Conservation (phyloP, 2,329 filamentous ascomycete species). For the Penicillium frequentans region DNA sequence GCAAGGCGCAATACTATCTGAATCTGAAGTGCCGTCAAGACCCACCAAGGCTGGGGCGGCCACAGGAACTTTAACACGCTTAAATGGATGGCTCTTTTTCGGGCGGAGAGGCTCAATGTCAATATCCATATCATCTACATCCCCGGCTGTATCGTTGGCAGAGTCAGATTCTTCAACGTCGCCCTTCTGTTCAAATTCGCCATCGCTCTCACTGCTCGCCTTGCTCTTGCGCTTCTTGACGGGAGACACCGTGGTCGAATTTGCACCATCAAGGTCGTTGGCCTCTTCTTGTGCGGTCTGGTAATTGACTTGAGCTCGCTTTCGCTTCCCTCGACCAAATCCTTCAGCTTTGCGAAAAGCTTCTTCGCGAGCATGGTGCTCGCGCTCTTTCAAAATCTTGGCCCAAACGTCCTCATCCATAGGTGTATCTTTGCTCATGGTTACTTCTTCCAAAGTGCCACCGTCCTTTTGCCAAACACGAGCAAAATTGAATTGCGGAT, state of each 20-base stretch:
- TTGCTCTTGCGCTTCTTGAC: conserved; percentile 20
- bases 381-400: conserved; percentile 79
- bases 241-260: conserved; percentile 15
- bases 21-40: conserved; percentile 20
- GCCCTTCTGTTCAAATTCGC: conserved; percentile 30
- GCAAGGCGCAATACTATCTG: conserved; percentile 39
- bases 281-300: conserved; percentile 5
- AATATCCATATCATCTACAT: conserved; percentile 20
- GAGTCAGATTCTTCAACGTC: conserved; percentile 28
- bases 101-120: conserved; percentile 1
- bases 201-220: conserved; percentile 26
- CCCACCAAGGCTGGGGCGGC: conserved; percentile 8
- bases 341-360: conserved; percentile 67
- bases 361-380: conserved; percentile 73
- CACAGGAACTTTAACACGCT: conserved; percentile 30
- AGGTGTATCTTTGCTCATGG: conserved; percentile 51
- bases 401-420: conserved; percentile 80
- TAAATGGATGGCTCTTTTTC: conserved; percentile 36
- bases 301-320: conserved; percentile 55
- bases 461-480: conserved; percentile 88
- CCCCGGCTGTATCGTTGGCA: conserved; percentile 16
- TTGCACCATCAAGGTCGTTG: conserved; percentile 11
- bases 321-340: conserved; percentile 83
- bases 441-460: conserved; percentile 61
- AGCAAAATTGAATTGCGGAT: conserved; percentile 85